Conservation (phyloP, 805 yeast species). For the Candida stauntonica region DNA sequence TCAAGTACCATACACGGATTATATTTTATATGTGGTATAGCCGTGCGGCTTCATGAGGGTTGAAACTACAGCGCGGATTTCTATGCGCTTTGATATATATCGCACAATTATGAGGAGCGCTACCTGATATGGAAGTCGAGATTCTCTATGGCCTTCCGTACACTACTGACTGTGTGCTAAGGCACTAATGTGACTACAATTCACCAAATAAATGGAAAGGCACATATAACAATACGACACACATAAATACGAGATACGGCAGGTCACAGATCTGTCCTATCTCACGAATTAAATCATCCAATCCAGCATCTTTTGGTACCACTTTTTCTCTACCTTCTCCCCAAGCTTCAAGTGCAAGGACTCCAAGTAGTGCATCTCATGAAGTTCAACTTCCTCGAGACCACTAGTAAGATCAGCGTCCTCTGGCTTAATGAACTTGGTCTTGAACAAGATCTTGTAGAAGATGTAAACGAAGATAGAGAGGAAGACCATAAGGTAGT, state of each 20-base stretch:
- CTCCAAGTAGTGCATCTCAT: conserved; percentile 36
- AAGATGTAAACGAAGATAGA: conserved; percentile 40
- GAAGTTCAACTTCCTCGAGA: conserved; percentile 51
- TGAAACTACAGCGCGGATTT: no score
- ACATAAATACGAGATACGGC: no score
- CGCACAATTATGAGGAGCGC: not conserved
- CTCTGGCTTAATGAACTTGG: conserved; percentile 39
- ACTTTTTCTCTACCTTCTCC: not conserved
- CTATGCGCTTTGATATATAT: not conserved
- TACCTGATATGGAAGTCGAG: not conserved
- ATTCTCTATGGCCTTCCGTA: not conserved
- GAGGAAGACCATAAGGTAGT: conserved; percentile 67
- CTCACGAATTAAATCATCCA: not conserved
- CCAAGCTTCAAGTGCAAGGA: not conserved
- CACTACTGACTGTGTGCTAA: not conserved
- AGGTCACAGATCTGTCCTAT: not conserved
- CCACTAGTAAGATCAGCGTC: conserved; percentile 54
- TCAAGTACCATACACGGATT: conserved; percentile 1
- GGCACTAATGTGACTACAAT: no score
- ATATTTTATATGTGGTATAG: not conserved
- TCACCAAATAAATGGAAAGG: no score
- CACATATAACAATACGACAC: no score
- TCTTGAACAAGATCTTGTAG: conserved; percentile 46
- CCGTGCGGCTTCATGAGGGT: no score
- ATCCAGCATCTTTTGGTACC: not conserved